phyloP scores from a whole-genome alignment of 768 basidiomycete species.

The Kwoniella mangroviensis region DNA sequence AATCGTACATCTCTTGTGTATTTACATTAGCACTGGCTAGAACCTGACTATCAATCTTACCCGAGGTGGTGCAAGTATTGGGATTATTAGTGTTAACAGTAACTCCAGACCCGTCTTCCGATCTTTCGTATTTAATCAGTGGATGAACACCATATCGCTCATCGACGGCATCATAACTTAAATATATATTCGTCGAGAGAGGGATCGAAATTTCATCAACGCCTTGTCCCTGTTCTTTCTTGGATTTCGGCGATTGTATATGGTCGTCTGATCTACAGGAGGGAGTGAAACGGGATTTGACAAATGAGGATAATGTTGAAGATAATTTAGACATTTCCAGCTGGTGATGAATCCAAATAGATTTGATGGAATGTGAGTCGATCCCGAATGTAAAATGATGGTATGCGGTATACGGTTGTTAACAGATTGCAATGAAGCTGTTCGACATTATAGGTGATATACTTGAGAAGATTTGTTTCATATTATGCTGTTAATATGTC shows the following conservation, averaged over 20 bases:
- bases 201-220: not conserved
- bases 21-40: not conserved
- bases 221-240: no score
- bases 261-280: not conserved
- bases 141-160: not conserved
- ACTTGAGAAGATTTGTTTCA: no score
- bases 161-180: not conserved
- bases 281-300: not conserved
- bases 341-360: no score
- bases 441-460: no score
- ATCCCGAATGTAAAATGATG: no score
- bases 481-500: no score
- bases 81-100: not conserved
- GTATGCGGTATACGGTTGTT: no score
- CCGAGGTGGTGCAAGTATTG: not conserved
- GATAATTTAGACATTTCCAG: no score
- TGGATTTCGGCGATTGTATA: no score
- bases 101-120: not conserved
- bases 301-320: no score
- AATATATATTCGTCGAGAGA: not conserved
- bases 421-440: no score
- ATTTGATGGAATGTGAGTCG: no score
- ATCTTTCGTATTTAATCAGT: not conserved
- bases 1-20: not conserved
- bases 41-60: not conserved